Evolutionary conservation across 495 filamentous ascomycete genomes (phyloP).

Genomic region (Lophiostoma macrostomum): DNA sequence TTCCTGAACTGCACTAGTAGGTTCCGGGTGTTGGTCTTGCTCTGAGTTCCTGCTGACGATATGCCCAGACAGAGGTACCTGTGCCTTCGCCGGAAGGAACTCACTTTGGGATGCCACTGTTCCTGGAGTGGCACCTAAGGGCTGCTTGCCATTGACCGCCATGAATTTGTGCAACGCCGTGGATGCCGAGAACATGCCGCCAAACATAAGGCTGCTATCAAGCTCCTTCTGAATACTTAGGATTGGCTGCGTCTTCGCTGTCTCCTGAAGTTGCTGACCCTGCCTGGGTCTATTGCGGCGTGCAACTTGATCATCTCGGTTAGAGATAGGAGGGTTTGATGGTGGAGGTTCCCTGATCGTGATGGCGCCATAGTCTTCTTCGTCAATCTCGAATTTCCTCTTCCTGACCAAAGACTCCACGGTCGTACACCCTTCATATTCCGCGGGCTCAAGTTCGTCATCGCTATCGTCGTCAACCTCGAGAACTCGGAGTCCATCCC

Average conservation of each 20-base stretch:
- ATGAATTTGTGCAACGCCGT: constrained; percentile 35
- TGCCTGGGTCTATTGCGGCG: too few relatives aligned
- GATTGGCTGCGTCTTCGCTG: too few relatives aligned
- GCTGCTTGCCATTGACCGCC: constrained; percentile 21
- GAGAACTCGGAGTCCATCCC: constrained; percentile 52
- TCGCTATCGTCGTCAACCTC: constrained; percentile 48
- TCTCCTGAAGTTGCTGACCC: too few relatives aligned
- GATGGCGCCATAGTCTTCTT: constrained; percentile 5
- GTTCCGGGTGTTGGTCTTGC: background rate
- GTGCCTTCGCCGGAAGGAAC: too few relatives aligned
- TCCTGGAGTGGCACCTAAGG: too few relatives aligned
- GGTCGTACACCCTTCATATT: constrained; percentile 19
- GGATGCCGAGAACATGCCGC: constrained; percentile 35
- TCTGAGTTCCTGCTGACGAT: too few relatives aligned
- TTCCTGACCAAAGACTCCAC: constrained; percentile 36
- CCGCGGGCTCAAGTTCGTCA: constrained; percentile 44
- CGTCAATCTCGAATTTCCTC: constrained; percentile 36
- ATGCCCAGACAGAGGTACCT: too few relatives aligned
- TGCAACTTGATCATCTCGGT: too few relatives aligned
- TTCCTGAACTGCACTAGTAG: too few relatives aligned
- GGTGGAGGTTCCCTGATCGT: background rate
- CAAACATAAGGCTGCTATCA: constrained; percentile 34
- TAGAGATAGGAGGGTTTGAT: too few relatives aligned
- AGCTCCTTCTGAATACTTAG: background rate
- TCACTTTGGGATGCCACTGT: too few relatives aligned